Base-by-base conservation (phyloP, 495 filamentous ascomycete genomes). In the Xylaria flabelliformis region DNA sequence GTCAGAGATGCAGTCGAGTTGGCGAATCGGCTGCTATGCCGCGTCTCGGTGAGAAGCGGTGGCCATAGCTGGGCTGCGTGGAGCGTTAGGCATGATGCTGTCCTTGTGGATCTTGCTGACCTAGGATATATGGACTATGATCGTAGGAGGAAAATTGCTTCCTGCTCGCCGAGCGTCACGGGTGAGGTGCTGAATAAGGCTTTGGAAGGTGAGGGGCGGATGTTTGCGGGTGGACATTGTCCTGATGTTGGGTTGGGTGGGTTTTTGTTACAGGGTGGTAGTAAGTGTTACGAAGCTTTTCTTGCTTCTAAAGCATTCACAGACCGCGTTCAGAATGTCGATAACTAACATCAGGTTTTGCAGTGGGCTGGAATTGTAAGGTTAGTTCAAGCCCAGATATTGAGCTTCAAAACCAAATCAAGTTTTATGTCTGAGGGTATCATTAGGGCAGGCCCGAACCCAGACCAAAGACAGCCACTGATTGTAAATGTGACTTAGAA, bases 191-290 rank as follows among this genome's bases (percentile, higher is more conserved):
- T 88, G 10, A 87, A 86, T 74, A 75, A 71, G 0, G 75, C 75
- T 53, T 73, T 89, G 39, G 58, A 36, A 4, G 58, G 72, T 41
- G 72, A 81, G 56, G 82, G 78, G 0, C 69, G 81, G 29, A 82
- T 87, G 78, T 89, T 88, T 75, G 80, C 79, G 4, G 86, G 82
- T 1, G 87, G 86, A 0, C 87, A 89, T 75, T 89, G 86, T 74
- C 87, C 87, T 6, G 86, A 88, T 74, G 87, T 89, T 29, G 87
- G 85, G 1, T 68, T 89, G 12, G 87, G 87, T 6, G 87, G 87
- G 0, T 89, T 88, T 67, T 74, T 88, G 39, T 73, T 88, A 8
- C 86, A 88, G 63, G 87, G 87, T 5, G 87, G 87, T 0, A 87
- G 62, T 64, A 64, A 64, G 62, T 64, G 7, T 1, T 36, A 32